phyloP scores from a whole-genome alignment of 306 rosid genomes.

The Prunus kanzakura region DNA sequence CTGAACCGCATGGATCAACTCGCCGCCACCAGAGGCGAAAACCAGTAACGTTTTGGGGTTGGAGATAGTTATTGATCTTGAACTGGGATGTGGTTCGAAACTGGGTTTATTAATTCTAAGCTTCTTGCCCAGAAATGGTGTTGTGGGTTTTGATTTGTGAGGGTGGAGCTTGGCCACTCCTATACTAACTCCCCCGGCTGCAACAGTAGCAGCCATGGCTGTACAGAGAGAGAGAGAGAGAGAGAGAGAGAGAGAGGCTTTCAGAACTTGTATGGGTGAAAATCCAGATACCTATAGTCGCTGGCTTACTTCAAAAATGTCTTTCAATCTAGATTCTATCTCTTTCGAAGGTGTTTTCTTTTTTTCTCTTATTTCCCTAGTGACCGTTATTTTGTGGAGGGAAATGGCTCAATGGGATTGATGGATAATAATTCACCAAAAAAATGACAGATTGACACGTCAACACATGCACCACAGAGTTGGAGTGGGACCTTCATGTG shows the following conservation, averaged over 20 bases:
- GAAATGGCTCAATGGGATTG: constrained; percentile 37
- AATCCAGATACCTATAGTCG: constrained; percentile 6
- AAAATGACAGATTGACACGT: constrained; percentile 22
- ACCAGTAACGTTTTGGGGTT: constrained; percentile 29
- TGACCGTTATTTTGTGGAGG: constrained; percentile 55
- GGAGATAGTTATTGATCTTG: constrained; percentile 25
- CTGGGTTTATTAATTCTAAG: constrained; percentile 40
- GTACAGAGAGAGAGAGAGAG: neutral
- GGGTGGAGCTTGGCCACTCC: constrained; percentile 52
- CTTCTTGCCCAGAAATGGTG: constrained; percentile 60
- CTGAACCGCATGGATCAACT: constrained; percentile 50
- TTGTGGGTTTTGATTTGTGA: constrained; percentile 38
- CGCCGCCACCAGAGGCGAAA: constrained; percentile 45
- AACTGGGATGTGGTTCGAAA: constrained; percentile 7
- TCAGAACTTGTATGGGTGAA: constrained; percentile 7
- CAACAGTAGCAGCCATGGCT: constrained; percentile 49
- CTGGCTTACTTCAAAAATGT: constrained; percentile 3
- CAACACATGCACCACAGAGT: neutral
- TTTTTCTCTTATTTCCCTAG: neutral
- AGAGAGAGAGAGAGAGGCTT: neutral
- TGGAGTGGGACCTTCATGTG: neutral
- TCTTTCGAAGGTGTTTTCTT: neutral
- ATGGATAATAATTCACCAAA: constrained; percentile 34
- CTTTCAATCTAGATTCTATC: constrained; percentile 24
- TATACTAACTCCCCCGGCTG: constrained; percentile 55